A percentile compares a stretch with the other conserved stretches of the same genome.
Evolutionary conservation across 2,329 filamentous ascomycete species (phyloP).

Genomic region (Leptographium radiaticola): DNA sequence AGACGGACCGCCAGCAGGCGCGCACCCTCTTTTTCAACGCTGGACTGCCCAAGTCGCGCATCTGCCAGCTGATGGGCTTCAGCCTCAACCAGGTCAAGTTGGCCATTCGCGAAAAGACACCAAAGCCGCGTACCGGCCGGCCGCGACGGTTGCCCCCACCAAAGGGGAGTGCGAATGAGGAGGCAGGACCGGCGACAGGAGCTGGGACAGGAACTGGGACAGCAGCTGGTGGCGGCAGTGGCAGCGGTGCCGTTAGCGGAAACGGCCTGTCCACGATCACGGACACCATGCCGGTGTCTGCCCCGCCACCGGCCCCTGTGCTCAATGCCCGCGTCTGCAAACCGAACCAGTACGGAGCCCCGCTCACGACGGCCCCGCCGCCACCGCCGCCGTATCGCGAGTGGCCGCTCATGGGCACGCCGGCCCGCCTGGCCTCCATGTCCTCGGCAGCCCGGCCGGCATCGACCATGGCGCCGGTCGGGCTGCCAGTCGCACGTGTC

Average conservation of each 20-base stretch:
- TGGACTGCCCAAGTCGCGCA: conserved; percentile 9
- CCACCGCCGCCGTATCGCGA: not conserved
- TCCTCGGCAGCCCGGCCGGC: not conserved
- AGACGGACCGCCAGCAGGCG: conserved; percentile 10
- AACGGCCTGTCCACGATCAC: not conserved
- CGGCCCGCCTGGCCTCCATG: not conserved
- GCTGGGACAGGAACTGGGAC: not conserved
- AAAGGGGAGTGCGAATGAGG: not conserved
- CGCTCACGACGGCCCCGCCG: not conserved
- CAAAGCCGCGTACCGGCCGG: conserved; percentile 9
- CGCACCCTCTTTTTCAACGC: conserved; percentile 11
- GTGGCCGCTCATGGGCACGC: not conserved
- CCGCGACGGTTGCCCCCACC: conserved; percentile 4
- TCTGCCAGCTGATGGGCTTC: conserved; percentile 12
- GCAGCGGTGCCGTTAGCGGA: not conserved
- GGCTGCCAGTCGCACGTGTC: not conserved
- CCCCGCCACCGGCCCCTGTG: not conserved
- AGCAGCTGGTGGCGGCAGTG: not conserved
- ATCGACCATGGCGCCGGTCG: not conserved
- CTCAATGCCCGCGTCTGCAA: not conserved
- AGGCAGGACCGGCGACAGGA: not conserved
- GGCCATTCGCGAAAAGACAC: conserved; percentile 13
- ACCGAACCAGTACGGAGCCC: not conserved
- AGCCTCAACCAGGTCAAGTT: conserved; percentile 12
- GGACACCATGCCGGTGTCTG: not conserved